Conservation (phyloP, 1,284 basidiomycete genomes). For the Phlebopus sp. region DNA sequence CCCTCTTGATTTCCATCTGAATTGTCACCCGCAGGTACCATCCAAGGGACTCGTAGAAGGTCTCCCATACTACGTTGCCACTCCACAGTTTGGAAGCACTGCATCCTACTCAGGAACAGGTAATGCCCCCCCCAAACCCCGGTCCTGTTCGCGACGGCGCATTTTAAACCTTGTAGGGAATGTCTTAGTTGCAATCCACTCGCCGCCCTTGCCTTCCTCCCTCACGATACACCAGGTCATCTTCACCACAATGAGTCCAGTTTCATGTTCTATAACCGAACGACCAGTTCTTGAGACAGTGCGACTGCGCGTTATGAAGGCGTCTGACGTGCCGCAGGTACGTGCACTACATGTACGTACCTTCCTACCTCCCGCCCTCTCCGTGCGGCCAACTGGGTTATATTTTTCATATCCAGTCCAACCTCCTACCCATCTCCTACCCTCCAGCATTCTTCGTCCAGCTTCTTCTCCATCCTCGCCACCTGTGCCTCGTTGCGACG, state of each 20-base stretch:
- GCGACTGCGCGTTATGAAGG: constrained; percentile 31
- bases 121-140: no score
- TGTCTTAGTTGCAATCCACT: no score
- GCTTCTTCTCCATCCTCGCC: constrained; percentile 45
- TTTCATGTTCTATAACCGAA: not conserved
- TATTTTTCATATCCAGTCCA: constrained; percentile 26
- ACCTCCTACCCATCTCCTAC: constrained; percentile 46
- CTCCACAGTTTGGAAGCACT: no score
- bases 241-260: constrained; percentile 12
- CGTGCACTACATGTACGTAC: constrained; percentile 46
- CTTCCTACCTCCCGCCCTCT: not conserved
- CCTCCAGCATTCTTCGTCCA: constrained; percentile 53
- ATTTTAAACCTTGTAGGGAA: no score
- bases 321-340: constrained; percentile 40
- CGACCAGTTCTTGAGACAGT: constrained; percentile 14
- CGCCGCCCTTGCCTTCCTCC: no score
- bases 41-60: no score
- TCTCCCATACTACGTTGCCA: no score
- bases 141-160: no score
- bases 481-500: constrained; percentile 49
- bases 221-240: no score
- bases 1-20: no score
- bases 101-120: no score
- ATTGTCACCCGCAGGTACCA: no score
- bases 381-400: constrained; percentile 2